Conservation (phyloP, 2,329 filamentous ascomycete species). For the Aspergillus fructus region DNA sequence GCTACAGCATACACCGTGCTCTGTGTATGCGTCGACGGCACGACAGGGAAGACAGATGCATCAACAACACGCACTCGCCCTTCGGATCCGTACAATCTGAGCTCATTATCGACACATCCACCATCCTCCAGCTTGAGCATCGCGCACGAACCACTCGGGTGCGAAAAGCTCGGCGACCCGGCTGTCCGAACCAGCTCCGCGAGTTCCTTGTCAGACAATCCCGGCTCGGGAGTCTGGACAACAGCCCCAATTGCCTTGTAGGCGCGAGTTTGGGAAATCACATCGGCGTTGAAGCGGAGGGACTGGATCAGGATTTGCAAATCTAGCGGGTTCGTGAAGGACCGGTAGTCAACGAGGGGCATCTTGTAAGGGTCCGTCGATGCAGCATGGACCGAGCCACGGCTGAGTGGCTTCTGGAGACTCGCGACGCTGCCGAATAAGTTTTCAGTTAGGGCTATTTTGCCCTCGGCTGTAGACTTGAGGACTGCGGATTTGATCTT, state of each 20-base stretch:
- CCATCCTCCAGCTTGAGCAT: constrained; percentile 4
- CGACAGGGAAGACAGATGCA: background rate
- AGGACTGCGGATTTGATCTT: background rate
- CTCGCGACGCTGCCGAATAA: background rate
- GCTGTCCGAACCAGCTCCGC: background rate
- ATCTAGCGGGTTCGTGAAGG: constrained; percentile 4
- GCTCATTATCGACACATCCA: background rate
- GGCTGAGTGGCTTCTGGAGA: constrained; percentile 5
- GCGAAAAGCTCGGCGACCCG: background rate
- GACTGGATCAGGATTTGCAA: background rate
- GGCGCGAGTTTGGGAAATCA: background rate
- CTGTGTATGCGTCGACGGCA: constrained; percentile 1
- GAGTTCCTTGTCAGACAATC: background rate
- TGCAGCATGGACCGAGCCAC: background rate
- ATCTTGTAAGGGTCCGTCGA: background rate
- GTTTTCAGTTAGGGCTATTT: constrained; percentile 1
- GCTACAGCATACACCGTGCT: constrained; percentile 8
- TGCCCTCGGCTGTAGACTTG: background rate
- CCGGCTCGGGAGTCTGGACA: background rate
- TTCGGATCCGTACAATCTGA: background rate
- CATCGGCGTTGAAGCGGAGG: constrained; percentile 1
- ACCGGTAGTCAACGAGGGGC: background rate
- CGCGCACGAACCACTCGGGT: constrained; percentile 3
- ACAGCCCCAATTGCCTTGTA: background rate
- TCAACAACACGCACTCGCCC: constrained; percentile 1